Conservation (phyloP, 2,329 filamentous ascomycete species). For the Eutypella sp. region DNA sequence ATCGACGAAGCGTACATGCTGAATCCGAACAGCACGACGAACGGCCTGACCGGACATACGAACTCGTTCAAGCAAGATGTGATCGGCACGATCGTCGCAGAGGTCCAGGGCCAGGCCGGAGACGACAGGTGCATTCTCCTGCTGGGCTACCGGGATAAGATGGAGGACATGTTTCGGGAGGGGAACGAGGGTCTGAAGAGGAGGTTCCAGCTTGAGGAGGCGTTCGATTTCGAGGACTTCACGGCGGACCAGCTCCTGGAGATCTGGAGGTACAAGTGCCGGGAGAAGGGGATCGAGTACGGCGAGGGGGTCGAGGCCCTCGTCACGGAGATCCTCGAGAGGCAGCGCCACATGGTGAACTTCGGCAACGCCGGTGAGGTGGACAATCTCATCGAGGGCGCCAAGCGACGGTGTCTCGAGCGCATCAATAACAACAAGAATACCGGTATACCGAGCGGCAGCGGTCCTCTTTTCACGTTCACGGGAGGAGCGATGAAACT, state of each 20-base stretch:
- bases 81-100: conserved; percentile 69
- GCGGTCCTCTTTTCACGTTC: background rate
- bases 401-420: conserved; percentile 37
- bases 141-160: conserved; percentile 64
- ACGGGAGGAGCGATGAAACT: conserved; percentile 7
- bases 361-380: conserved; percentile 74
- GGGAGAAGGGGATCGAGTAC: conserved; percentile 48
- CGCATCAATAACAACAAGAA: background rate
- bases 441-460: background rate
- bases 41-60: conserved; percentile 9
- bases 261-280: conserved; percentile 61
- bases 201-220: conserved; percentile 58
- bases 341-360: conserved; percentile 57
- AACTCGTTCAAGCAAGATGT: conserved; percentile 57
- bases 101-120: conserved; percentile 63
- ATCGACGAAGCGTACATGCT: conserved; percentile 78
- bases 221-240: conserved; percentile 68
- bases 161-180: conserved; percentile 69
- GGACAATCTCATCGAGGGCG: conserved; percentile 58
- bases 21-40: conserved; percentile 32
- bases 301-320: conserved; percentile 45
- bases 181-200: conserved; percentile 65
- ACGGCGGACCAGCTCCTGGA: conserved; percentile 42
- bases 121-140: conserved; percentile 70
- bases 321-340: conserved; percentile 54